Evolutionary conservation across 768 basidiomycete species (phyloP), one percentile per base, ranked within the genome.

Genomic region (Lactarius sanguifluus): DNA sequence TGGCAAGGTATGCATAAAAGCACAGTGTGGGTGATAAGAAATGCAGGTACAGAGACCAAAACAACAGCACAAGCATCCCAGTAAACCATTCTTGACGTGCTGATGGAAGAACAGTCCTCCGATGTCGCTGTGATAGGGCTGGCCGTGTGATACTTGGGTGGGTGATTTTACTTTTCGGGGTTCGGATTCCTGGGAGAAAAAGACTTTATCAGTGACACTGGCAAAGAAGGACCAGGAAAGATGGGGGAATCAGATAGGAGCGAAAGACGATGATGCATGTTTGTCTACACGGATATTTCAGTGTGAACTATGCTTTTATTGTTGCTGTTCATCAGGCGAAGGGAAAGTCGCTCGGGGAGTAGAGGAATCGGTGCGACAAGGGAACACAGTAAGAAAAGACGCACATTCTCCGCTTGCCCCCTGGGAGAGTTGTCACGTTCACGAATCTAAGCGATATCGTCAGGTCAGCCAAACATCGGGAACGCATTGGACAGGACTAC

Each of bases 361-460:
- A 60, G 57, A 67, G 64, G 62, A 64, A 32, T 47, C 65, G 43
- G 70, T 32, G 64, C 59, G 45, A 64, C 50, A 68, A 61, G 50
- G 16, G 16, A 23, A 68, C 60, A 63, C 66, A 61, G 54, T 50
- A 63, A 32, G 32, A 71, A 69, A 71, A 36, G 20, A 92, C 96
- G 85, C 80, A 98, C 96, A 97, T 97, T 81, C 88, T 86, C 81
- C 95, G 87, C 83, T 97, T 97, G 79, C 94, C 96, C 69, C 92
- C 91, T 59, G 91, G 91, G 66, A 90, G 84, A 68, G 88, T 85
- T 70, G 93, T 96, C 71, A 96, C 94, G 79, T 96, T 96, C 71
- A 96, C 94, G 84, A 94, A 94, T 79, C 91, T 92, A 50, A 45
- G 57, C 23, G 58, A 60, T 72, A 36, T 38, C 16, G 23, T 32